Percentiles rank a stretch among this genome's conserved stretches.
Evolutionary conservation across 2,329 filamentous ascomycete genomes (phyloP).

Genomic region (Fusarium fujikuroi): DNA sequence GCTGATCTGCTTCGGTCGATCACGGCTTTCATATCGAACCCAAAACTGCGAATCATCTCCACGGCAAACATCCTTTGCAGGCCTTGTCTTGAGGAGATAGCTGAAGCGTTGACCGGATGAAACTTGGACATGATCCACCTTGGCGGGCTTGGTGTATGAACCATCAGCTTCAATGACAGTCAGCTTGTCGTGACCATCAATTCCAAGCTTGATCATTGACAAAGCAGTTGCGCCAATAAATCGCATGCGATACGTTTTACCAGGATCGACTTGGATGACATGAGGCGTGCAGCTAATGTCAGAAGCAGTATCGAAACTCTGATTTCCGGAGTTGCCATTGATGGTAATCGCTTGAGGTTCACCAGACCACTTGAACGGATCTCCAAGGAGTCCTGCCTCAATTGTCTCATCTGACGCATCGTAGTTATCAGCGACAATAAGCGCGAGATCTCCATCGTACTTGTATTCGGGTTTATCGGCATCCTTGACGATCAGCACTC

Average conservation of each 20-base stretch:
- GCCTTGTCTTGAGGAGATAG: conserved; percentile 9
- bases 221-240: conserved; percentile 21
- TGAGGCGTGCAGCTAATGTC: conserved; percentile 26
- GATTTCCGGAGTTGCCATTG: conserved; percentile 35
- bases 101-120: conserved; percentile 26
- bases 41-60: conserved; percentile 3
- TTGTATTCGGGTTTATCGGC: conserved; percentile 62
- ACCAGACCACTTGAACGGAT: conserved; percentile 67
- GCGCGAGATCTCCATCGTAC: conserved; percentile 70
- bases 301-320: conserved; percentile 12
- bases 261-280: conserved; percentile 18
- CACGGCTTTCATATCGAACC: conserved; percentile 31
- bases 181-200: conserved; percentile 6
- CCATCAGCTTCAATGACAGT: conserved; percentile 32
- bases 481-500: conserved; percentile 63
- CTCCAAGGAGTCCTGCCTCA: conserved; percentile 58
- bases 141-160: conserved; percentile 19
- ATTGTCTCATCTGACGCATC: conserved; percentile 63
- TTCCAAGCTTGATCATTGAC: conserved; percentile 23
- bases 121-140: conserved; percentile 13
- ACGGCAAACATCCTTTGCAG: not conserved
- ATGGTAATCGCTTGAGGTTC: conserved; percentile 57
- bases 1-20: conserved; percentile 12
- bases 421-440: conserved; percentile 65
- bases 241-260: conserved; percentile 17